Evolutionary conservation across 495 filamentous ascomycete genomes (phyloP).

Genomic region (Lichenothelia convexa): DNA sequence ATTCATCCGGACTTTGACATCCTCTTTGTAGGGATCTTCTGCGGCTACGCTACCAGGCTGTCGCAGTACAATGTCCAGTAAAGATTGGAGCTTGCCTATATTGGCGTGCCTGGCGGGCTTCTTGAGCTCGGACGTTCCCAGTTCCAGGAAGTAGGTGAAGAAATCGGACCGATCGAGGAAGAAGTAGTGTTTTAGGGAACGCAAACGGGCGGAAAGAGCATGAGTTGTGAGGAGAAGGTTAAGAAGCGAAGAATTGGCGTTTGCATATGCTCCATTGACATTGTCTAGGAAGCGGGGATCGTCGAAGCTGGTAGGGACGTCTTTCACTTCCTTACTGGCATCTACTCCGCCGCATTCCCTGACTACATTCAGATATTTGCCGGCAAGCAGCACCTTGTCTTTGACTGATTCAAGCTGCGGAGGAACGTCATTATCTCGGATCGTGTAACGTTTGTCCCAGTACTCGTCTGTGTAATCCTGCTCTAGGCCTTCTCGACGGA

Average conservation of each 20-base stretch:
- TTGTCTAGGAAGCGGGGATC: conserved; percentile 70
- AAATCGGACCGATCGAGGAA: conserved; percentile 96
- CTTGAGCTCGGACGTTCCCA: conserved; percentile 67
- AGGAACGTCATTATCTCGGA: conserved; percentile 75
- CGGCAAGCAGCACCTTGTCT: conserved; percentile 83
- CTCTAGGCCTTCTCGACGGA: conserved; percentile 74
- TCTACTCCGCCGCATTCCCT: conserved; percentile 93
- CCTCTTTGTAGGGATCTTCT: conserved; percentile 91
- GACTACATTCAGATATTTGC: conserved; percentile 96
- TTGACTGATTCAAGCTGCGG: conserved; percentile 83
- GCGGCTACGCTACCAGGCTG: conserved; percentile 90
- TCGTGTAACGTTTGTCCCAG: conserved; percentile 94
- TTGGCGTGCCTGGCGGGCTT: conserved; percentile 81
- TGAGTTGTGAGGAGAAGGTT: conserved; percentile 84
- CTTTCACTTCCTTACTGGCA: conserved; percentile 70
- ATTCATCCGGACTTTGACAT: conserved; percentile 94
- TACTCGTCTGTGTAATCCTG: conserved; percentile 98
- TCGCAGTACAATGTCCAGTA: conserved; percentile 83
- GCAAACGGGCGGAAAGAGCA: conserved; percentile 64
- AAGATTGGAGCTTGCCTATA: conserved; percentile 75
- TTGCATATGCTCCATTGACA: conserved; percentile 82
- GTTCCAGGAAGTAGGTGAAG: conserved; percentile 91
- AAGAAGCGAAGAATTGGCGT: conserved; percentile 88
- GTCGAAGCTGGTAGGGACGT: conserved; percentile 82
- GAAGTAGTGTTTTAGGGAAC: conserved; percentile 94